These are phyloP conservation scores for Thelonectria blattea DNA, from an alignment of 2,329 filamentous ascomycete genomes.

Conservation along the genomic window DNA sequence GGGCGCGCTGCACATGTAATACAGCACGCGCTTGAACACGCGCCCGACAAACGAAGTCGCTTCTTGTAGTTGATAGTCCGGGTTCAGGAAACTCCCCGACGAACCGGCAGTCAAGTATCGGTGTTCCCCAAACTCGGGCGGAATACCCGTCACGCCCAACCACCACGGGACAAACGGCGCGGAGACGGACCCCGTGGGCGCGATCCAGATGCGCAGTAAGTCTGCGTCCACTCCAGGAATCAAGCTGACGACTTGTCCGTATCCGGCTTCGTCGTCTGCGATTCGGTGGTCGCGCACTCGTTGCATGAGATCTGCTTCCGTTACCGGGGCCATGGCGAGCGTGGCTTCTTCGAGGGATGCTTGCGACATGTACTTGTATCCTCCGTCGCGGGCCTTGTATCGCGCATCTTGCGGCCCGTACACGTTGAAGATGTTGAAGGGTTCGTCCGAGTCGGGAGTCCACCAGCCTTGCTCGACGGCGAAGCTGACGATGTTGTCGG, in stretches of 20 bases:
- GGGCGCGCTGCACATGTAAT: conserved; percentile 34
- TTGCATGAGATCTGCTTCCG: conserved; percentile 32
- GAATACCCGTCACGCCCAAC: conserved; percentile 29
- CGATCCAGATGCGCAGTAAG: conserved; percentile 32
- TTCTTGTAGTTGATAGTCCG: conserved; percentile 33
- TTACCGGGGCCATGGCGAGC: conserved; percentile 28
- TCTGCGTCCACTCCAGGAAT: conserved; percentile 23
- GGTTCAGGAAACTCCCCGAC: conserved; percentile 34
- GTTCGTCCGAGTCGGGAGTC: conserved; percentile 26
- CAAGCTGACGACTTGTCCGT: conserved; percentile 32
- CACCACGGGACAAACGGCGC: conserved; percentile 34
- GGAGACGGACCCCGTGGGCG: conserved; percentile 26
- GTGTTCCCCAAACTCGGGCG: conserved; percentile 30
- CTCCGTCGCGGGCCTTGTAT: conserved; percentile 32
- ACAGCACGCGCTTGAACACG: conserved; percentile 30
- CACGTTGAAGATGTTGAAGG: conserved; percentile 32
- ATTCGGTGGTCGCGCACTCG: conserved; percentile 31
- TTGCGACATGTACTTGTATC: conserved; percentile 36
- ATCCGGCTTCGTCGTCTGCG: conserved; percentile 33
- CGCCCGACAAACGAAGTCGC: conserved; percentile 31
- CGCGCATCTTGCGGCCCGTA: conserved; percentile 31
- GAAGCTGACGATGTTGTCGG: conserved; percentile 32
- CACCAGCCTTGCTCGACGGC: conserved; percentile 34
- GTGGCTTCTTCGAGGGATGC: conserved; percentile 31
- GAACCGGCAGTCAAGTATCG: conserved; percentile 33